Percentiles rank a stretch among this genome's conserved stretches.
phyloP scores from a whole-genome alignment of 1,139 yeast genomes.

The Magnusiomyces tetraspermus region DNA sequence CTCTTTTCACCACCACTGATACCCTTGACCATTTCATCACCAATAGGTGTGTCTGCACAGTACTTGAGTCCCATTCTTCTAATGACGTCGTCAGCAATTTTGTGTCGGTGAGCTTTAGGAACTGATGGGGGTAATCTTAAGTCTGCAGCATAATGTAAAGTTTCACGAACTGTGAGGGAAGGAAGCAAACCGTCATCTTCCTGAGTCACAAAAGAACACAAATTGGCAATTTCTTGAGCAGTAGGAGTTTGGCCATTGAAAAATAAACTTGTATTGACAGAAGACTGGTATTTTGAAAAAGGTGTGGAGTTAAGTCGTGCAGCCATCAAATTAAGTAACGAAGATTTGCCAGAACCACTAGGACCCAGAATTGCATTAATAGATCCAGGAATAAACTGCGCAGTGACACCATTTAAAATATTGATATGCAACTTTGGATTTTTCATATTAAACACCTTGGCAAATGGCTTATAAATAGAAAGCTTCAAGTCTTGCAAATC shows the following conservation, averaged over 20 bases:
- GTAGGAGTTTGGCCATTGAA: conserved; percentile 40
- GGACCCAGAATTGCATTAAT: conserved; percentile 88
- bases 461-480: conserved; percentile 8
- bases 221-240: conserved; percentile 38
- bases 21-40: conserved; percentile 64
- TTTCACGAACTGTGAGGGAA: conserved; percentile 66
- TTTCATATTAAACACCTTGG: not conserved
- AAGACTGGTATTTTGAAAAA: conserved; percentile 29
- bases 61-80: conserved; percentile 62
- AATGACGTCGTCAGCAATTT: conserved; percentile 47
- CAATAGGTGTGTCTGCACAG: conserved; percentile 69
- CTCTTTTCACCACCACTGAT: conserved; percentile 83
- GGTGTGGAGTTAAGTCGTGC: conserved; percentile 46
- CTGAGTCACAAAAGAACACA: conserved; percentile 71
- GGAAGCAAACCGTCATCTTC: conserved; percentile 66
- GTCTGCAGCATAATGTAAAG: conserved; percentile 61
- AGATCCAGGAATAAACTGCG: conserved; percentile 50
- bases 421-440: conserved; percentile 19
- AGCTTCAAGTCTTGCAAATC: conserved; percentile 18
- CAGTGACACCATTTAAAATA: conserved; percentile 45
- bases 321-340: conserved; percentile 57
- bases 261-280: conserved; percentile 34
- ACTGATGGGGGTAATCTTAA: conserved; percentile 41
- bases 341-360: conserved; percentile 79
- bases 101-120: conserved; percentile 26